A percentile compares a stretch with the other conserved stretches of the same genome.
These are phyloP conservation scores for Erodium trifolium DNA, from an alignment of 441 rosid species.

Conservation along the genomic window DNA sequence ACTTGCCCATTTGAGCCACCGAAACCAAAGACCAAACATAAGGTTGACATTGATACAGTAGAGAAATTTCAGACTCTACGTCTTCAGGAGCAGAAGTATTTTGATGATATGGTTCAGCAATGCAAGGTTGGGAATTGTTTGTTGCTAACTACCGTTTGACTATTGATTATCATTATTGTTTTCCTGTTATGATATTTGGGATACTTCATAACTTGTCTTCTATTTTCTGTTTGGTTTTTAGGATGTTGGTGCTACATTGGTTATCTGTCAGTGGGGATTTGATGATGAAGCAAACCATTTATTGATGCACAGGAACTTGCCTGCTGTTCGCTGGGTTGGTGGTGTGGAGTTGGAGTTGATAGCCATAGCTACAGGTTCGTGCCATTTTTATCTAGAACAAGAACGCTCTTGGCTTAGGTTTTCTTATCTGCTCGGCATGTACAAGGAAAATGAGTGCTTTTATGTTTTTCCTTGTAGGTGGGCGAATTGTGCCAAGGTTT, in stretches of 20 bases:
- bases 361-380: slow-evolving; percentile 96
- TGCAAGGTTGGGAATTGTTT: slow-evolving; percentile 90
- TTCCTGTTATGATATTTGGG: too few species aligned
- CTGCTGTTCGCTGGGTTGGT: slow-evolving; percentile 99
- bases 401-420: too few species aligned
- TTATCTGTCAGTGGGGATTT: slow-evolving; percentile 98
- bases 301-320: too few species aligned
- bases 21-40: slow-evolving; percentile 96
- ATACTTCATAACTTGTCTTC: too few species aligned
- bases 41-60: too few species aligned
- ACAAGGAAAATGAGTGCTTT: slow-evolving; percentile 7
- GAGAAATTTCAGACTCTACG: slow-evolving; percentile 91
- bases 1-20: slow-evolving; percentile 98
- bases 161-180: too few species aligned
- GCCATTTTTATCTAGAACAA: too few species aligned
- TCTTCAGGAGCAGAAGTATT: slow-evolving; percentile 83
- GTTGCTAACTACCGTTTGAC: too few species aligned
- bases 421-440: too few species aligned
- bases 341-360: slow-evolving; percentile 95
- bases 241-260: slow-evolving; percentile 98
- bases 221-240: slow-evolving; percentile 24
- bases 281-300: slow-evolving; percentile 99
- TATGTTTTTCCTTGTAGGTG: slow-evolving; percentile 48
- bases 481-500: slow-evolving; percentile 97
- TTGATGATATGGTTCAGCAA: slow-evolving; percentile 93